phyloP scores from a whole-genome alignment of 2,329 filamentous ascomycete species.

The Lecanoromycetidae sp. region DNA sequence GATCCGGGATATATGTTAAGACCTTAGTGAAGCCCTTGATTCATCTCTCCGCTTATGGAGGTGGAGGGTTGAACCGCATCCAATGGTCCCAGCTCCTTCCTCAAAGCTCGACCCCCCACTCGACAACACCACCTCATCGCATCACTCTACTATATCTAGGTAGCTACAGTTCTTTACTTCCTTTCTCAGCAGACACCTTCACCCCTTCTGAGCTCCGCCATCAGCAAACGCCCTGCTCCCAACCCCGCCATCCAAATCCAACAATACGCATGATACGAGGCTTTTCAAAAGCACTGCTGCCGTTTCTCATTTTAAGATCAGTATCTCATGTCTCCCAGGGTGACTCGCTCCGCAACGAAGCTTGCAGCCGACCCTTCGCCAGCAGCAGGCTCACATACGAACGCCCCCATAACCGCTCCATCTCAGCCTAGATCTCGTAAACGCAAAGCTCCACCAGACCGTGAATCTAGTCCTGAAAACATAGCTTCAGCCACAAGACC shows the following conservation, averaged over 20 bases:
- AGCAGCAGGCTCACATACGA: constrained; percentile 31
- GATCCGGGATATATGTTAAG: constrained; percentile 4
- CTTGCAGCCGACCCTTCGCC: constrained; percentile 55
- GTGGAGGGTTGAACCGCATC: constrained; percentile 33
- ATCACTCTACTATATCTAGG: constrained; percentile 7
- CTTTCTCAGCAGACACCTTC: constrained; percentile 3
- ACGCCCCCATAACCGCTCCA: constrained; percentile 31
- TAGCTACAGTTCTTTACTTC: constrained; percentile 14
- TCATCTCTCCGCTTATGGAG: constrained; percentile 22
- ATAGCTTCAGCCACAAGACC: constrained; percentile 26
- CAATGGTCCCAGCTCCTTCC: constrained; percentile 33
- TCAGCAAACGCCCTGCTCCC: constrained; percentile 3
- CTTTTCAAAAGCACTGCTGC: background rate
- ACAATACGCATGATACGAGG: constrained; percentile 6
- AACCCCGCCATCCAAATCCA: constrained; percentile 6
- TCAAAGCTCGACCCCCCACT: constrained; percentile 15
- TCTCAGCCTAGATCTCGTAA: constrained; percentile 50
- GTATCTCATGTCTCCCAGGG: constrained; percentile 88
- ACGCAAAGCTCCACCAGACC: constrained; percentile 54
- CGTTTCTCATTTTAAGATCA: constrained; percentile 22
- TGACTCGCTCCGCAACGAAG: constrained; percentile 89
- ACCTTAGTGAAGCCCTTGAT: constrained; percentile 17
- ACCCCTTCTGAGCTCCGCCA: constrained; percentile 8
- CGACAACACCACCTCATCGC: constrained; percentile 10
- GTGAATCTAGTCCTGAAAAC: constrained; percentile 37